Evolutionary conservation across 2,329 filamentous ascomycete genomes (phyloP).

Genomic region (Xylariaceae sp.): DNA sequence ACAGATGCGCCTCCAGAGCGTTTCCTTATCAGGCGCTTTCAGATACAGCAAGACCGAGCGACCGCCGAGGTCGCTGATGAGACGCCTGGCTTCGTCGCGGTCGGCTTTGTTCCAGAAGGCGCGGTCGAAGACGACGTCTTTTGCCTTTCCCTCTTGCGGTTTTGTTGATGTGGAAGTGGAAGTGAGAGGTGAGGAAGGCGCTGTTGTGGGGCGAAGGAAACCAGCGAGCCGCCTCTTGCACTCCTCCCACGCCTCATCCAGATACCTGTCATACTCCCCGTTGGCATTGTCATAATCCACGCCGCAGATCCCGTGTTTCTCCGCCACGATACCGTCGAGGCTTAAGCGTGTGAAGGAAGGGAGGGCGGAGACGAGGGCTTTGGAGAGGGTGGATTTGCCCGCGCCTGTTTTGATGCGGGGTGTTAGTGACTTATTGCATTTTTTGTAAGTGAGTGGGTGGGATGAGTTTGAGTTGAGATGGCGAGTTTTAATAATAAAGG

Average conservation of each 20-base stretch:
- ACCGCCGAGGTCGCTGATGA: conserved; percentile 23
- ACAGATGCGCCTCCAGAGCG: conserved; percentile 30
- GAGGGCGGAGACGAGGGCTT: conserved; percentile 20
- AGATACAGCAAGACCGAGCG: conserved; percentile 30
- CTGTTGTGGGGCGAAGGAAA: conserved; percentile 7
- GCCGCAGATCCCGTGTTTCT: conserved; percentile 24
- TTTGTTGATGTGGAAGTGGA: neutral
- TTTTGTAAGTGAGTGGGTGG: neutral
- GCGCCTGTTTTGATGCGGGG: conserved; percentile 19
- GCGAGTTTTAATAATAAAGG: no score
- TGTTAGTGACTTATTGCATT: neutral
- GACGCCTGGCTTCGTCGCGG: conserved; percentile 26
- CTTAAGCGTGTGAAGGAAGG: conserved; percentile 25
- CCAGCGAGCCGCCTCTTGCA: conserved; percentile 5
- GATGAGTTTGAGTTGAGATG: neutral
- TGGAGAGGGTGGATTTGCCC: conserved; percentile 29
- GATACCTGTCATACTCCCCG: conserved; percentile 17
- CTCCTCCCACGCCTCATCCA: conserved; percentile 20
- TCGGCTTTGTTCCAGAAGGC: conserved; percentile 30
- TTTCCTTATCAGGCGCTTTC: conserved; percentile 22
- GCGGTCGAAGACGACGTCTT: conserved; percentile 29
- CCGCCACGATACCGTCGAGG: conserved; percentile 22
- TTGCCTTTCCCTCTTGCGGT: conserved; percentile 7
- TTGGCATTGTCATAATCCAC: conserved; percentile 25
- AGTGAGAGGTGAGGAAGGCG: no score